Evolutionary conservation across 1,139 yeast genomes (phyloP).

Genomic region (Diutina sp.): DNA sequence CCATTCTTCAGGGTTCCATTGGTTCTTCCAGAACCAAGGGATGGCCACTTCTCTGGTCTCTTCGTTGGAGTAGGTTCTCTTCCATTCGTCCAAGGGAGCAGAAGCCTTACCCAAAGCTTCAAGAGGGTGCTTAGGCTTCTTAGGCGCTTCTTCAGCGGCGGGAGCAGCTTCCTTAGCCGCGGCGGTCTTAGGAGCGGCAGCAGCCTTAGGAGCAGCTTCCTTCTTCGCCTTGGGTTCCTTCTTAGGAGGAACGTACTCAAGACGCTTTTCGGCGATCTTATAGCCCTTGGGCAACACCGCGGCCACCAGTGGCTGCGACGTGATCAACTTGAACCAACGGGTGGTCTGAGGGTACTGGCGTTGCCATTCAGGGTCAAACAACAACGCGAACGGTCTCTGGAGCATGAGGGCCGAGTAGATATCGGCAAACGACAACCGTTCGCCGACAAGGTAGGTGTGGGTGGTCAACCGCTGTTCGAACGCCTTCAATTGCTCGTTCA

Average conservation of each 20-base stretch:
- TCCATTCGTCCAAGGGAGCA: constrained; percentile 84
- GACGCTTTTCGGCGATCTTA: constrained; percentile 52
- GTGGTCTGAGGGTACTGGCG: constrained; percentile 55
- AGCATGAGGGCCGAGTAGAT: constrained; percentile 47
- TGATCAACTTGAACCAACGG: constrained; percentile 81
- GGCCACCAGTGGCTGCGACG: constrained; percentile 41
- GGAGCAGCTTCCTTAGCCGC: constrained; percentile 26
- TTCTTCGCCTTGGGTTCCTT: constrained; percentile 41
- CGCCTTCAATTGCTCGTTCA: constrained; percentile 28
- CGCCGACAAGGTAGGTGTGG: constrained; percentile 86
- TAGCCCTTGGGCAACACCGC: constrained; percentile 23
- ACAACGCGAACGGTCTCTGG: constrained; percentile 50
- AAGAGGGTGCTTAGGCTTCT: constrained; percentile 87
- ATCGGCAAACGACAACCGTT: constrained; percentile 81
- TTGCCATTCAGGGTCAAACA: constrained; percentile 75
- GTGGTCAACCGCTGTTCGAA: constrained; percentile 56
- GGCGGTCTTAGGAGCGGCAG: constrained; percentile 11
- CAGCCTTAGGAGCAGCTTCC: constrained; percentile 11
- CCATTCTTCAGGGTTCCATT: constrained; percentile 87
- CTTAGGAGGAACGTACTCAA: constrained; percentile 67
- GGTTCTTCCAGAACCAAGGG: constrained; percentile 95
- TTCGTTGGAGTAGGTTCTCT: constrained; percentile 93
- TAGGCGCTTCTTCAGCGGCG: constrained; percentile 27
- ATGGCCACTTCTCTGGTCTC: constrained; percentile 91
- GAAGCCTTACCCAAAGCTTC: constrained; percentile 67